phyloP scores from a whole-genome alignment of 2,329 filamentous ascomycete species.

The Fusarium pilosicola region DNA sequence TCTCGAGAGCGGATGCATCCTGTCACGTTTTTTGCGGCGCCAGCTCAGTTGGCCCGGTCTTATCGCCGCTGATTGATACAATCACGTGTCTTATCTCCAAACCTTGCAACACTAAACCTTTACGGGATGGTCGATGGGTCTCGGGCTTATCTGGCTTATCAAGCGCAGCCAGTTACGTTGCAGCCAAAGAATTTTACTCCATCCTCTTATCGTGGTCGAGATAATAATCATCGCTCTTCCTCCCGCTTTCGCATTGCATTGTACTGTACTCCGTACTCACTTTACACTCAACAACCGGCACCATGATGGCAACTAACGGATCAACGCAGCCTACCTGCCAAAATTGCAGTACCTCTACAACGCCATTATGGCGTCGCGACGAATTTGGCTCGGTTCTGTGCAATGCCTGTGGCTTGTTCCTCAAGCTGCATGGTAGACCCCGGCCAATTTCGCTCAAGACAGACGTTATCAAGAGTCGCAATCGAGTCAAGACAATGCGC shows the following conservation, averaged over 20 bases:
- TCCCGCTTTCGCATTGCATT: slow-evolving; percentile 37
- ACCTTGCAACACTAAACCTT: slow-evolving; percentile 35
- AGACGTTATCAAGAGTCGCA: slow-evolving; percentile 99
- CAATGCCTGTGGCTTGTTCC: slow-evolving; percentile 97
- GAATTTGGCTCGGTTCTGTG: slow-evolving; percentile 95
- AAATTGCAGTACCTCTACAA: slow-evolving; percentile 95
- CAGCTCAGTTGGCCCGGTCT: slow-evolving; percentile 11
- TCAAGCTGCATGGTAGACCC: slow-evolving; percentile 94
- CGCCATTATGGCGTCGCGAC: slow-evolving; percentile 96
- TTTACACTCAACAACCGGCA: slow-evolving; percentile 48
- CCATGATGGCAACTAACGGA: slow-evolving; percentile 67
- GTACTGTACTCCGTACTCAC: slow-evolving; percentile 35
- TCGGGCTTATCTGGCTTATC: slow-evolving; percentile 51
- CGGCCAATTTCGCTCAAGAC: slow-evolving; percentile 97
- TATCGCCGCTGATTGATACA: slow-evolving; percentile 37
- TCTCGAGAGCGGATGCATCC: slow-evolving; percentile 11
- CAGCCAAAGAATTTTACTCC: slow-evolving; percentile 49
- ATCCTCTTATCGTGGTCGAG: slow-evolving; percentile 53
- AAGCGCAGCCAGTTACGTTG: slow-evolving; percentile 42
- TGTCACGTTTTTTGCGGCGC: slow-evolving; percentile 14
- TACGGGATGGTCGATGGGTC: slow-evolving; percentile 29
- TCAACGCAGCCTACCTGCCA: slow-evolving; percentile 90
- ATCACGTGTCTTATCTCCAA: slow-evolving; percentile 48
- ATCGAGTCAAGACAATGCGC: slow-evolving; percentile 89
- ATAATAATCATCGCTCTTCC: slow-evolving; percentile 48